These are phyloP conservation scores for Xylariaceae sp. DNA, from an alignment of 2,329 filamentous ascomycete species.

Conservation along the genomic window DNA sequence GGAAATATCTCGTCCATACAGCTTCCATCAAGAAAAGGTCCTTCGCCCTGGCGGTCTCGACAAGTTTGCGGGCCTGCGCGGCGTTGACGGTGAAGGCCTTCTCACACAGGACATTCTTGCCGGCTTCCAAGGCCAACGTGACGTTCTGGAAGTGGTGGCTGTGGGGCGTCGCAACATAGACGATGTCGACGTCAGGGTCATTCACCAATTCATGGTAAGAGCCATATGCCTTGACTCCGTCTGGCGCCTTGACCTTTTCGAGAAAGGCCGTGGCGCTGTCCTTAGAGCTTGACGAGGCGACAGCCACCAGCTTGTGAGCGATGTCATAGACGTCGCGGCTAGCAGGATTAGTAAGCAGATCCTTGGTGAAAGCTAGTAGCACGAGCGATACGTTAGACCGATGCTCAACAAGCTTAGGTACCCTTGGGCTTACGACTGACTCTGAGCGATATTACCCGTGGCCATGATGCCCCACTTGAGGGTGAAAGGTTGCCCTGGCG, in stretches of 20 bases:
- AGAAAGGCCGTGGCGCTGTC: slow-evolving; percentile 74
- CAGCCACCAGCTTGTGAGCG: slow-evolving; percentile 76
- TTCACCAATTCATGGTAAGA: slow-evolving; percentile 81
- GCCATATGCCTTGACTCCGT: slow-evolving; percentile 71
- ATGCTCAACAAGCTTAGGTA: not conserved
- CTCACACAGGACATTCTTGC: slow-evolving; percentile 89
- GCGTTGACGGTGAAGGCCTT: slow-evolving; percentile 89
- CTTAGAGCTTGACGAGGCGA: slow-evolving; percentile 75
- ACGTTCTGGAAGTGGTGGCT: slow-evolving; percentile 92
- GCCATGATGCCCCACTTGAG: slow-evolving; percentile 64
- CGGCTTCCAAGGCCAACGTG: slow-evolving; percentile 79
- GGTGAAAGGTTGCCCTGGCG: slow-evolving; percentile 48
- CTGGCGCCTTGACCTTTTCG: slow-evolving; percentile 68
- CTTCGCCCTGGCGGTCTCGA: slow-evolving; percentile 72
- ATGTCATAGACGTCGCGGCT: slow-evolving; percentile 72
- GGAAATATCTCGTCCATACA: slow-evolving; percentile 90
- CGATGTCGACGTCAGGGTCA: slow-evolving; percentile 77
- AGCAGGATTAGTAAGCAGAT: slow-evolving; percentile 74
- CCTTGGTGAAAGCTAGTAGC: slow-evolving; percentile 66
- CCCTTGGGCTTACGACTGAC: slow-evolving; percentile 43
- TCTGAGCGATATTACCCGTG: slow-evolving; percentile 61
- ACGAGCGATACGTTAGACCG: slow-evolving; percentile 3
- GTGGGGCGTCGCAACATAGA: slow-evolving; percentile 90
- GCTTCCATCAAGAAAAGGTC: slow-evolving; percentile 81
- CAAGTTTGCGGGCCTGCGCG: slow-evolving; percentile 71